These are phyloP conservation scores for Lanmaoa pseudosensibilis DNA, from an alignment of 768 basidiomycete genomes.

Conservation along the genomic window DNA sequence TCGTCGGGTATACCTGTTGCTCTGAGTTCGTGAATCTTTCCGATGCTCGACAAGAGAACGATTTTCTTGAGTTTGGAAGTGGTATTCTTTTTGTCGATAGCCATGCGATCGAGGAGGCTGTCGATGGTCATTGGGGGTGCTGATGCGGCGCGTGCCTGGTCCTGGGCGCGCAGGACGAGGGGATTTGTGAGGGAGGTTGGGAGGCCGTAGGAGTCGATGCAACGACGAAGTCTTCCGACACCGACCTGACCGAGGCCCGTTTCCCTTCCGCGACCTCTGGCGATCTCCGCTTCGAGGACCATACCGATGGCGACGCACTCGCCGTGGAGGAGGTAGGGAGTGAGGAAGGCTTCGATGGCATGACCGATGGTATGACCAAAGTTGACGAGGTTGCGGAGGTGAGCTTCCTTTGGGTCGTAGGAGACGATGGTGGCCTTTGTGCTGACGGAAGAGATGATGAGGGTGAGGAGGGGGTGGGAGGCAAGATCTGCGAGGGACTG, in stretches of 20 bases:
- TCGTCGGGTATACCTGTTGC: slow-evolving; percentile 84
- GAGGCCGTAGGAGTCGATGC: slow-evolving; percentile 87
- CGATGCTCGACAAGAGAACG: slow-evolving; percentile 88
- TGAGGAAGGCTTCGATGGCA: slow-evolving; percentile 95
- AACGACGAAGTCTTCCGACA: slow-evolving; percentile 84
- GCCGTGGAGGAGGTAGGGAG: slow-evolving; percentile 91
- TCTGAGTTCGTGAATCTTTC: slow-evolving; percentile 87
- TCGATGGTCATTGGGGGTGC: slow-evolving; percentile 54
- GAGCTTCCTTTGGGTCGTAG: slow-evolving; percentile 93
- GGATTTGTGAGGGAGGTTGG: slow-evolving; percentile 82
- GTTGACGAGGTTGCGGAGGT: slow-evolving; percentile 97
- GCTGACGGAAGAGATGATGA: slow-evolving; percentile 90
- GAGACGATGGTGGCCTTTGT: slow-evolving; percentile 98
- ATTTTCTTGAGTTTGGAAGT: slow-evolving; percentile 85
- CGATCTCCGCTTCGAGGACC: slow-evolving; percentile 94
- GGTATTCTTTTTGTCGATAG: slow-evolving; percentile 96
- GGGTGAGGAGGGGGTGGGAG: slow-evolving; percentile 86
- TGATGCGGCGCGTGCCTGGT: slow-evolving; percentile 19
- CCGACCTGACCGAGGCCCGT: slow-evolving; percentile 81
- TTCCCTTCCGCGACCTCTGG: slow-evolving; percentile 70
- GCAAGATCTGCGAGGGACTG: slow-evolving; percentile 59
- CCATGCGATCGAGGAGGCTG: slow-evolving; percentile 89
- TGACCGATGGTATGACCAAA: slow-evolving; percentile 99
- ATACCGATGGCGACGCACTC: slow-evolving; percentile 96
- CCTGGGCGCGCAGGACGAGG: slow-evolving; percentile 47